Evolutionary conservation across 2,329 filamentous ascomycete genomes (phyloP).

Genomic region (Cadophora sp.): DNA sequence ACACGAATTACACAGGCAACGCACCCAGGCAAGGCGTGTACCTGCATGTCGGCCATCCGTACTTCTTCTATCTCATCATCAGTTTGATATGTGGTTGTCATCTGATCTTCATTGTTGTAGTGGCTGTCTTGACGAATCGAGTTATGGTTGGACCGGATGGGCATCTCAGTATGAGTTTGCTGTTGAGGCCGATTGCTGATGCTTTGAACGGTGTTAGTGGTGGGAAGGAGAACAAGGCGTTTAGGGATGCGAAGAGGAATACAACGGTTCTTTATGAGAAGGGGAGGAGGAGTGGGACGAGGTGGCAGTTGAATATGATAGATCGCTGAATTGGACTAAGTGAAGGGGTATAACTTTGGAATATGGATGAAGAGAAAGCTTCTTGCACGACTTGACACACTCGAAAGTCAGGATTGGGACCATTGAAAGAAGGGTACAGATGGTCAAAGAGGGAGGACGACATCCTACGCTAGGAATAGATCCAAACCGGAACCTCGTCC

Average conservation of each 20-base stretch:
- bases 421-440: too few relatives aligned
- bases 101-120: conserved; percentile 37
- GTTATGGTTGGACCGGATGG: conserved; percentile 40
- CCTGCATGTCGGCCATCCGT: conserved; percentile 51
- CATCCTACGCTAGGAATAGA: too few relatives aligned
- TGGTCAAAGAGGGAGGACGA: too few relatives aligned
- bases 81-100: conserved; percentile 36
- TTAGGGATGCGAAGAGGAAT: conserved; percentile 36
- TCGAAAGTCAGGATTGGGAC: background rate
- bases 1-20: conserved; percentile 16
- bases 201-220: conserved; percentile 37
- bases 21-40: conserved; percentile 33
- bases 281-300: conserved; percentile 26
- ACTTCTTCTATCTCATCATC: conserved; percentile 52
- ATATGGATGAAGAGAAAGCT: background rate
- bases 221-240: conserved; percentile 36
- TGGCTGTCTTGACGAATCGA: conserved; percentile 39
- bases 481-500: too few relatives aligned
- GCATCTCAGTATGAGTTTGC: conserved; percentile 39
- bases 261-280: conserved; percentile 40
- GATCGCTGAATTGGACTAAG: conserved; percentile 7
- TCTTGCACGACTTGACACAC: too few relatives aligned
- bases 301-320: conserved; percentile 39
- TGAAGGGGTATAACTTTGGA: background rate
- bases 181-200: conserved; percentile 43